Evolutionary conservation across 768 basidiomycete genomes (phyloP).

Genomic region (Steccherinum ochraceum): DNA sequence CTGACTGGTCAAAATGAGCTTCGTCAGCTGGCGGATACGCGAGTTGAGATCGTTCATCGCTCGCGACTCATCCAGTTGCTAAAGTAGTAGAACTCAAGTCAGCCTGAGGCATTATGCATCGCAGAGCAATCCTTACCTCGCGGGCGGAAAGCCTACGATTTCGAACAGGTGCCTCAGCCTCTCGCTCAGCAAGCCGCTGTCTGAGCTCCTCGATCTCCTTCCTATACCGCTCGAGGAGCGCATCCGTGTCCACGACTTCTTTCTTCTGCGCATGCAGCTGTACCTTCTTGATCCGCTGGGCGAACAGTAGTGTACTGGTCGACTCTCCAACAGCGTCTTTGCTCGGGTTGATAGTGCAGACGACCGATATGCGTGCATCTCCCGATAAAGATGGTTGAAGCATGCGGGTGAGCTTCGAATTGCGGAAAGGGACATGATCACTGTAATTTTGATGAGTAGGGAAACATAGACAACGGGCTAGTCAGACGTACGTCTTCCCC

Average conservation of each 20-base stretch:
- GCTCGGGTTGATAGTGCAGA: slow-evolving; percentile 94
- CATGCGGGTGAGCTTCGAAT: slow-evolving; percentile 91
- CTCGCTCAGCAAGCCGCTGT: slow-evolving; percentile 60
- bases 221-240: slow-evolving; percentile 88
- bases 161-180: slow-evolving; percentile 50
- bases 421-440: slow-evolving; percentile 92
- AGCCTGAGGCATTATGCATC: slow-evolving; percentile 5
- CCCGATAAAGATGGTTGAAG: slow-evolving; percentile 93
- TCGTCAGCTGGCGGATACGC: slow-evolving; percentile 77
- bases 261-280: slow-evolving; percentile 87
- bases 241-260: slow-evolving; percentile 89
- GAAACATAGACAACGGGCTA: neutral
- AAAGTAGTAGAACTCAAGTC: slow-evolving; percentile 5
- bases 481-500: slow-evolving; percentile 43
- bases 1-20: slow-evolving; percentile 80
- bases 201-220: slow-evolving; percentile 92
- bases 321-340: slow-evolving; percentile 73
- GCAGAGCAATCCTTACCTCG: slow-evolving; percentile 28
- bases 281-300: slow-evolving; percentile 86
- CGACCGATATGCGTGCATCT: slow-evolving; percentile 92
- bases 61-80: slow-evolving; percentile 82
- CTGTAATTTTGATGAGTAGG: slow-evolving; percentile 28
- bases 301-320: slow-evolving; percentile 85
- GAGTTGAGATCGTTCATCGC: slow-evolving; percentile 80
- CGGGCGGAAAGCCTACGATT: slow-evolving; percentile 39